A percentile compares a stretch with the other conserved stretches of the same genome.
These are phyloP conservation scores for Blastocystis sp. DNA, from an alignment of 352 stramenopile genomes.

Conservation along the genomic window DNA sequence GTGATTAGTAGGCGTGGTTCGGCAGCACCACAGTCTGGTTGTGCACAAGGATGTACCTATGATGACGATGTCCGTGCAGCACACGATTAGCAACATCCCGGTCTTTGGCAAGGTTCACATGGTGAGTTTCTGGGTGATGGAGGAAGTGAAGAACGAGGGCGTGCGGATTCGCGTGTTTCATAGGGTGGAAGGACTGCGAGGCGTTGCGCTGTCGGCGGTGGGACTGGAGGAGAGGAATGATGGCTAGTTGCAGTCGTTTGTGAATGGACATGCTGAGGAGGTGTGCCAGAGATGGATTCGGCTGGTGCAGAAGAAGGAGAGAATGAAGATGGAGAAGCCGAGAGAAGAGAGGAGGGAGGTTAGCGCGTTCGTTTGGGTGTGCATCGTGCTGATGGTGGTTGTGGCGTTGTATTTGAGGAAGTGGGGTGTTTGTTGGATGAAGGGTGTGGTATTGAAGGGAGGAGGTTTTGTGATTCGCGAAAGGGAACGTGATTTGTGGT, in stretches of 20 bases:
- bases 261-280: neutral
- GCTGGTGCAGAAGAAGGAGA: conserved; percentile 25
- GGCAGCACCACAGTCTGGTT: conserved; percentile 31
- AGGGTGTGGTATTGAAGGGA: neutral
- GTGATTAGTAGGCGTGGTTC: conserved; percentile 12
- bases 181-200: neutral
- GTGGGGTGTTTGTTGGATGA: neutral
- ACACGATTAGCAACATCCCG: conserved; percentile 32
- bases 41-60: neutral
- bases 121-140: conserved; percentile 32
- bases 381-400: neutral
- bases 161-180: neutral
- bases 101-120: conserved; percentile 13
- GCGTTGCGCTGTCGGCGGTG: neutral
- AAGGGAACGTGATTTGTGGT: no score
- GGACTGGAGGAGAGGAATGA: neutral
- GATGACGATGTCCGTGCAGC: neutral
- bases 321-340: neutral
- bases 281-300: conserved; percentile 51
- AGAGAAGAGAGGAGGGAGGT: neutral
- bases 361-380: neutral
- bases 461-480: no score
- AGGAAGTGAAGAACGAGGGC: neutral
- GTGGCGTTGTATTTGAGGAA: neutral
- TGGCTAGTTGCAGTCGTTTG: neutral